Evolutionary conservation across 352 stramenopile species (phyloP).

Genomic region (Phytophthora cactorum): DNA sequence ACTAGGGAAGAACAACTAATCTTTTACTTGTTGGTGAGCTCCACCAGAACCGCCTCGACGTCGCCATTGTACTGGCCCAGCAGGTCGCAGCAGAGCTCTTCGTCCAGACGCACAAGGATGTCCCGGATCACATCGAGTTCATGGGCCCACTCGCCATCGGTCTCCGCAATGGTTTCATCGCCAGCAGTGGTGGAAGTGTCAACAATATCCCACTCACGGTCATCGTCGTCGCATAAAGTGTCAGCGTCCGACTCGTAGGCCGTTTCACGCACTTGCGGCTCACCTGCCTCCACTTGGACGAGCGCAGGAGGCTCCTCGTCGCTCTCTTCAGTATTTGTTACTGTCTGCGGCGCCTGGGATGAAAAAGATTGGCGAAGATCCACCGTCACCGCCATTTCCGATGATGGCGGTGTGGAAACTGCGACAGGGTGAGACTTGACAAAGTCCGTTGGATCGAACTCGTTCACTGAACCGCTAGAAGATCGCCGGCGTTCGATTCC

Average conservation of each 20-base stretch:
- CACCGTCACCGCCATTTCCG: constrained; percentile 34
- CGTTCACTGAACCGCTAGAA: constrained; percentile 24
- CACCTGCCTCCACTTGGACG: constrained; percentile 6
- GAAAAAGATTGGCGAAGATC: constrained; percentile 38
- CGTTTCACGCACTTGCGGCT: constrained; percentile 26
- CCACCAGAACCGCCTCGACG: constrained; percentile 60
- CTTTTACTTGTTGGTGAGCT: constrained; percentile 68
- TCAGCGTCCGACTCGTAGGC: constrained; percentile 68
- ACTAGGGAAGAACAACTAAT: constrained; percentile 15
- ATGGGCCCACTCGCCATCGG: constrained; percentile 40
- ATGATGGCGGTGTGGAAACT: constrained; percentile 29
- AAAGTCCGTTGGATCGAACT: constrained; percentile 32
- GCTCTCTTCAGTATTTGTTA: constrained; percentile 15
- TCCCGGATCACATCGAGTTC: constrained; percentile 56
- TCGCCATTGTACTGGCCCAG: constrained; percentile 64
- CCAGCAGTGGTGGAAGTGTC: constrained; percentile 18
- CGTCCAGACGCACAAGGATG: constrained; percentile 61
- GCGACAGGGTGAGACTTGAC: constrained; percentile 22
- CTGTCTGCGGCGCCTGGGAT: constrained; percentile 3
- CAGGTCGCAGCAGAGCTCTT: constrained; percentile 49
- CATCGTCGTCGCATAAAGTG: constrained; percentile 64
- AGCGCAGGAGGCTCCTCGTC: constrained; percentile 29
- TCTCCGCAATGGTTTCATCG: constrained; percentile 41
- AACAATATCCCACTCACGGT: constrained; percentile 62
- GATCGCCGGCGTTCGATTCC: constrained; percentile 67